Percentiles rank a stretch among this genome's conserved stretches.
Conservation (phyloP, 2,329 filamentous ascomycete genomes). For the Mariannaea elegans region DNA sequence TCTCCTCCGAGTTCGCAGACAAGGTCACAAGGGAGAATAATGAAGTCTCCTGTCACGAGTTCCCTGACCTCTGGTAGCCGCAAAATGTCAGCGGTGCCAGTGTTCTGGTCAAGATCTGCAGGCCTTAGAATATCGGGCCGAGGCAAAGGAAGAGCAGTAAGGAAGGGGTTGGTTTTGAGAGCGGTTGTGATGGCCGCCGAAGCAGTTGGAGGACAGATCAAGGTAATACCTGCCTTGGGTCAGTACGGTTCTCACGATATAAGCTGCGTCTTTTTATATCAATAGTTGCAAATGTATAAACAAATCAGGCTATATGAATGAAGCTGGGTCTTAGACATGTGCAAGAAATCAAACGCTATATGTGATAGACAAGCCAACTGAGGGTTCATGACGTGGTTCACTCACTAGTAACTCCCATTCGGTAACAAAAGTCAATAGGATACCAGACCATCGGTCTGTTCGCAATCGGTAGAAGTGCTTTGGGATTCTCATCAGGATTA, state of each 20-base stretch:
- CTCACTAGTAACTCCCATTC: constrained; percentile 79
- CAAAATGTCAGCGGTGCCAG: constrained; percentile 88
- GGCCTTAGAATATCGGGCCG: constrained; percentile 82
- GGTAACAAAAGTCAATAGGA: constrained; percentile 84
- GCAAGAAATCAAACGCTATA: background rate
- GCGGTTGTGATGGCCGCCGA: constrained; percentile 73
- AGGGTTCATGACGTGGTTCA: constrained; percentile 21
- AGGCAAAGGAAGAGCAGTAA: constrained; percentile 77
- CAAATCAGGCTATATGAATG: background rate
- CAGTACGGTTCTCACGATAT: constrained; percentile 24
- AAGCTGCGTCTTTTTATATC: background rate
- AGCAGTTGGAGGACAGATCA: constrained; percentile 72
- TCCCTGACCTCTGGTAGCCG: constrained; percentile 82
- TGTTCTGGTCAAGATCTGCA: constrained; percentile 78
- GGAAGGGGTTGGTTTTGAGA: constrained; percentile 79
- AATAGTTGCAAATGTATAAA: background rate
- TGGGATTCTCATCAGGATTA: constrained; percentile 81
- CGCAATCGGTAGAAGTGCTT: constrained; percentile 82
- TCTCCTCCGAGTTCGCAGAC: constrained; percentile 90
- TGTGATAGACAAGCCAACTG: background rate
- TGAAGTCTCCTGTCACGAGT: constrained; percentile 85
- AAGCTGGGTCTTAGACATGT: background rate
- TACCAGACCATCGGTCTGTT: constrained; percentile 93
- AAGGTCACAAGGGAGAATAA: constrained; percentile 91
- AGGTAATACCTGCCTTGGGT: constrained; percentile 63